Base-by-base conservation (phyloP, 805 yeast species). In the Metahyphopichia silvanorum region DNA sequence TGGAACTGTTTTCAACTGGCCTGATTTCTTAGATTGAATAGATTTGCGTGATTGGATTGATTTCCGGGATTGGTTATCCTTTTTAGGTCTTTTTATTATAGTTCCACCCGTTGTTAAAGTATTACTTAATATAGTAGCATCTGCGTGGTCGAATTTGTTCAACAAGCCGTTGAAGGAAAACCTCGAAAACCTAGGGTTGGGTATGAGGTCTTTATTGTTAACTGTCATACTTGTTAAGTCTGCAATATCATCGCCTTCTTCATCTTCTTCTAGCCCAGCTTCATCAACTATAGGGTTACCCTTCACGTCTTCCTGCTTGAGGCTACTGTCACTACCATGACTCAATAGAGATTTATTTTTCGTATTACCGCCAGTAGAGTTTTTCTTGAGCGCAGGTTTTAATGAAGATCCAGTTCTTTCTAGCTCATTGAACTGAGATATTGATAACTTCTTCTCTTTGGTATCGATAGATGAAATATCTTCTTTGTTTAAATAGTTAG, bases 131-230 rank as follows among this genome's bases (percentile, higher is more conserved):
- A 42, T 41, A 3, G 52, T 43, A 6, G 25, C 29, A 21, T 36
- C 38, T 7, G 35, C 29, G 16, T 30, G 27, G 26, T 34, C 42
- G 31, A 27, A 34, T 24, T 27, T 37, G 32, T 46, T 40, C 35
- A 54, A 40, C 16, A 66, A 44, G 2, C 66, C 70, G 31, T 64
- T 63, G 44, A 67, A 63, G 0, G 73, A 65, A 32, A 67, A 53
- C 22, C 61, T 51, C 0, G 73, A 67, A 34, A 67, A 67, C 21
- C 66, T 45, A 8, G 71, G 71, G 32, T 67, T 66, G 5, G 73
- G 73, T 22, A 64, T 59, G 32, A 61, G 47, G 6, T 39, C 53
- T 23, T 26, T 27, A 18, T 27, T 29, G 13, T 31, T 34, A 14
- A 24, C 21, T 14, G 30, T 33, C 35, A 16, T 34, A 29, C 30